Conservation (phyloP, 1,284 basidiomycete species). For the Heterobasidion parviporum region DNA sequence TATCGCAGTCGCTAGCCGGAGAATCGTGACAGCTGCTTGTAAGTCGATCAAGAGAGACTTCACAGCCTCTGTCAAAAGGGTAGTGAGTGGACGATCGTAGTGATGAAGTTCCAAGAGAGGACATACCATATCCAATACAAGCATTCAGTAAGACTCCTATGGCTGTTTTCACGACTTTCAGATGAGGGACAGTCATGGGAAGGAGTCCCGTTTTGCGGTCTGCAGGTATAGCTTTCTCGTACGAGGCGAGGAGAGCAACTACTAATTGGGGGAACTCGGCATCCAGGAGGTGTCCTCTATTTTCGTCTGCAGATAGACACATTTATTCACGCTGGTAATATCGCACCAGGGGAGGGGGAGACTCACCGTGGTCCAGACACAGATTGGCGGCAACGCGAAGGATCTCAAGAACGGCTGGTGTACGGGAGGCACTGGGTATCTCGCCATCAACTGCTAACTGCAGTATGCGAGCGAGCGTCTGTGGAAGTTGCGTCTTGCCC, state of each 20-base stretch:
- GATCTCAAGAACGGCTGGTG: constrained; percentile 52
- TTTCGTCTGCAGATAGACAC: constrained; percentile 35
- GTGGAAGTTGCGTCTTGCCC: constrained; percentile 55
- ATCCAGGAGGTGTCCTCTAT: constrained; percentile 61
- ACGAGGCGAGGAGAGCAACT: constrained; percentile 60
- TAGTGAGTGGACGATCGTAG: background rate
- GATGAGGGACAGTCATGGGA: constrained; percentile 47
- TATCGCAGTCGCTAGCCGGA: constrained; percentile 59
- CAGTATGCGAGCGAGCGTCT: constrained; percentile 53
- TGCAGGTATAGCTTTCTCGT: constrained; percentile 44
- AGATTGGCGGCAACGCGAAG: constrained; percentile 72
- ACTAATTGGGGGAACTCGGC: constrained; percentile 60
- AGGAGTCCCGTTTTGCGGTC: constrained; percentile 31
- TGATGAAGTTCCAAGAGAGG: too few species aligned
- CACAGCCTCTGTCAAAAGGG: constrained; percentile 50
- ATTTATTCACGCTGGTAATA: background rate
- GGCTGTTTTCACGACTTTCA: constrained; percentile 69
- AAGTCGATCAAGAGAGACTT: constrained; percentile 58
- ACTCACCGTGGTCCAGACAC: constrained; percentile 71
- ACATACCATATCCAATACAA: constrained; percentile 67
- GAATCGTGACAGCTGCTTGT: constrained; percentile 57
- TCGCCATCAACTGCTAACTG: constrained; percentile 41
- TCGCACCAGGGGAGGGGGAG: background rate
- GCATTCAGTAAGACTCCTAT: constrained; percentile 78
- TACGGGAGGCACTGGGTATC: constrained; percentile 34